A percentile compares a stretch with the other conserved stretches of the same genome.
phyloP scores from a whole-genome alignment of 225 moss, liverwort and hornwort species.

The Anthoceros angustus region DNA sequence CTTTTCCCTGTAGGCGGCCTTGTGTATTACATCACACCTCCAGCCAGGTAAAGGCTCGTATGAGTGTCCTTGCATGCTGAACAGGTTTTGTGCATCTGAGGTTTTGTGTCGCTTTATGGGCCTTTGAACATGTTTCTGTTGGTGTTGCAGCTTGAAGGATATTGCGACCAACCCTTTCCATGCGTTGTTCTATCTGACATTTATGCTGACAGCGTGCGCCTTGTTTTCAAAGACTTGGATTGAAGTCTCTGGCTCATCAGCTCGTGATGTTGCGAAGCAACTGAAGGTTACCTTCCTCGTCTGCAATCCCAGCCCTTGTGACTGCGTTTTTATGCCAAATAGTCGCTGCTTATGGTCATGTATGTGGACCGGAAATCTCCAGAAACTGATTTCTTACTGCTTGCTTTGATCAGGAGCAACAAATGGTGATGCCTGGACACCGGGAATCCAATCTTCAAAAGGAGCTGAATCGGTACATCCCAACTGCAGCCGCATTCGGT shows the following conservation, averaged over 20 bases:
- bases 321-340: too few relatives aligned
- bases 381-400: background rate
- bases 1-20: slow-evolving; percentile 92
- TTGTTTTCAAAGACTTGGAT: slow-evolving; percentile 99
- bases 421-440: slow-evolving; percentile 99
- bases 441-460: slow-evolving; percentile 89
- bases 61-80: background rate
- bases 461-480: slow-evolving; percentile 88
- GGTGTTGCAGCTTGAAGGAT: slow-evolving; percentile 56
- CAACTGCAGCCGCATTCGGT: slow-evolving; percentile 86
- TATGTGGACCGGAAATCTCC: too few relatives aligned
- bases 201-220: slow-evolving; percentile 96
- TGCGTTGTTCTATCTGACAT: slow-evolving; percentile 77
- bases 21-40: slow-evolving; percentile 84
- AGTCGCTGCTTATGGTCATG: too few relatives aligned
- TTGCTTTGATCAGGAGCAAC: slow-evolving; percentile 57
- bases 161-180: slow-evolving; percentile 87
- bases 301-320: background rate
- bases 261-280: slow-evolving; percentile 95
- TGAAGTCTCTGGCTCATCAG: slow-evolving; percentile 92
- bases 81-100: background rate
- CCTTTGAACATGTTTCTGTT: background rate
- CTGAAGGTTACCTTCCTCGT: slow-evolving; percentile 37
- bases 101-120: background rate
- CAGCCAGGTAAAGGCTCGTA: slow-evolving; percentile 41